phyloP scores from a whole-genome alignment of 2,329 filamentous ascomycete species.

The Thielaviopsis musarum region DNA sequence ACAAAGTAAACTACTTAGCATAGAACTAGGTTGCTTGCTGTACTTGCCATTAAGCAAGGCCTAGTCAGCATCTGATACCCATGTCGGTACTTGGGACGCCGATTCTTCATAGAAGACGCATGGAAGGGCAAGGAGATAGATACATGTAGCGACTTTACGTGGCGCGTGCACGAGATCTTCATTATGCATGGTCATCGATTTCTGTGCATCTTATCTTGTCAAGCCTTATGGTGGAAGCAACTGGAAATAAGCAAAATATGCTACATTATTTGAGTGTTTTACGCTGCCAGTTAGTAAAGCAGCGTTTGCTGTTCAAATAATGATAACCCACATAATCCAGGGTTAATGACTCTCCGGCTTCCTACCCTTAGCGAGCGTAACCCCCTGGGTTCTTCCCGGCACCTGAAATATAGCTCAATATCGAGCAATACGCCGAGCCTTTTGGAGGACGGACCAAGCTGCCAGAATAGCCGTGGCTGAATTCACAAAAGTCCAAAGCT shows the following conservation, averaged over 20 bases:
- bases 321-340: not conserved
- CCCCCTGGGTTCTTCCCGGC: not conserved
- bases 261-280: too few species aligned
- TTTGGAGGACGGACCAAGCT: not conserved
- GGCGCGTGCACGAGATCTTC: not conserved
- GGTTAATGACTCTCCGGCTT: not conserved
- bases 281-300: too few species aligned
- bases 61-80: not conserved
- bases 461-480: not conserved
- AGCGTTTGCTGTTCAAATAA: not conserved
- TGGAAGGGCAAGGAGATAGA: not conserved
- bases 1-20: not conserved
- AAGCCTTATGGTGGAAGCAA: too few species aligned
- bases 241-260: not conserved
- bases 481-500: not conserved
- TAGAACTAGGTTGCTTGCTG: not conserved
- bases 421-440: too few species aligned
- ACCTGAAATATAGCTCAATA: too few species aligned
- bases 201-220: too few species aligned
- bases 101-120: not conserved
- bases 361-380: not conserved
- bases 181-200: not conserved
- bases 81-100: not conserved
- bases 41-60: not conserved
- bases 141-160: not conserved